Evolutionary conservation across 352 stramenopile species (phyloP).

Genomic region (Pythium sp.): DNA sequence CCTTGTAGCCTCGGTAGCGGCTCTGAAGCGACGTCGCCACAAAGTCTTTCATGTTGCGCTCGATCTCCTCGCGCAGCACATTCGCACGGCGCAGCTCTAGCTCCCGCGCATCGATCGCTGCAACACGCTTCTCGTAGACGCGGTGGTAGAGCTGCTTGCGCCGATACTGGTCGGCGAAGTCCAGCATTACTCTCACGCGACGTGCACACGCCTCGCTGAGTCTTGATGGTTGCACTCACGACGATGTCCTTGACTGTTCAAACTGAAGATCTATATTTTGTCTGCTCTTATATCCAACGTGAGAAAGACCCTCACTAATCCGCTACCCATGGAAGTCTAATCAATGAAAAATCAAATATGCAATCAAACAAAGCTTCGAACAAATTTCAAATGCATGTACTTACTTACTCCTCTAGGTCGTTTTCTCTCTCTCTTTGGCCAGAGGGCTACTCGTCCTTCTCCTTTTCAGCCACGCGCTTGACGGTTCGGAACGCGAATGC

Average conservation of each 20-base stretch:
- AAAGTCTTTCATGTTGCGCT: slow-evolving; percentile 70
- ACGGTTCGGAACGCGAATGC: slow-evolving; percentile 9
- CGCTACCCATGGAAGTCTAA: not conserved
- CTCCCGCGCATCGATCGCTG: slow-evolving; percentile 40
- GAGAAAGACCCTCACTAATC: not conserved
- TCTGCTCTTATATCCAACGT: slow-evolving; percentile 1
- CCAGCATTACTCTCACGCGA: slow-evolving; percentile 27
- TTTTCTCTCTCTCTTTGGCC: not conserved
- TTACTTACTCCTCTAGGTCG: slow-evolving; percentile 12
- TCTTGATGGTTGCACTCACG: not conserved
- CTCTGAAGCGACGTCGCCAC: slow-evolving; percentile 70
- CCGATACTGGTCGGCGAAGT: slow-evolving; percentile 45
- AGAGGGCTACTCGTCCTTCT: slow-evolving; percentile 11
- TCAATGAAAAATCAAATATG: not conserved
- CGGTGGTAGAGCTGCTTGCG: slow-evolving; percentile 46
- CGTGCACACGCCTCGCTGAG: not conserved
- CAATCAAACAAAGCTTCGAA: not conserved
- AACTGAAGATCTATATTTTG: slow-evolving; percentile 15
- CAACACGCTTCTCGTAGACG: slow-evolving; percentile 56
- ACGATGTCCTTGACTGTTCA: slow-evolving; percentile 1
- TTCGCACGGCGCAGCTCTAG: slow-evolving; percentile 50
- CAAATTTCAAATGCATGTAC: slow-evolving; percentile 8
- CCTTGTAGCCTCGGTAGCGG: slow-evolving; percentile 59
- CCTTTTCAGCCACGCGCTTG: slow-evolving; percentile 12
- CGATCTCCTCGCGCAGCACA: slow-evolving; percentile 67